Percentiles rank a stretch among this genome's conserved stretches.
These are phyloP conservation scores for Simmondsia chinensis DNA, from an alignment of 148 eudicot species.

Conservation along the genomic window DNA sequence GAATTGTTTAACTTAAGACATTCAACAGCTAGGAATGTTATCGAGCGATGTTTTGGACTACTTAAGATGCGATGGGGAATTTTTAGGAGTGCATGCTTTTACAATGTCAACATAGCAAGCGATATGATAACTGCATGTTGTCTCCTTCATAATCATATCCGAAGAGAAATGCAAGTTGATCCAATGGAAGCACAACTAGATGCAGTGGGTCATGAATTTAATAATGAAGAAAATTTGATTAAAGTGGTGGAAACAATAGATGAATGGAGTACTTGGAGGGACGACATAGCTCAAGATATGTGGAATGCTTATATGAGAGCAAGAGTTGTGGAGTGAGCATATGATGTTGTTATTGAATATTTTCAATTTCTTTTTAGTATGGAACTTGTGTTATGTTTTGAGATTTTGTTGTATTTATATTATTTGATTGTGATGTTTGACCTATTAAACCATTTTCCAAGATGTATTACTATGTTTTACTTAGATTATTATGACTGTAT, in stretches of 20 bases:
- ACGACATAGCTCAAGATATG: conserved; percentile 4
- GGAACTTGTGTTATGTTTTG: no score
- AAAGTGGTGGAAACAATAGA: neutral
- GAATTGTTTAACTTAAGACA: conserved; percentile 8
- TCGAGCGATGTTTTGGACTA: conserved; percentile 9
- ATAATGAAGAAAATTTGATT: neutral
- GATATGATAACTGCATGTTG: conserved; percentile 7
- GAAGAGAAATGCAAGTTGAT: conserved; percentile 8
- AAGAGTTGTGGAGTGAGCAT: neutral
- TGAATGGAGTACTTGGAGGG: conserved; percentile 5
- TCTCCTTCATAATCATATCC: conserved; percentile 6
- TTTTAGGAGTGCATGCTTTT: conserved; percentile 3
- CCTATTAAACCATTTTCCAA: no score
- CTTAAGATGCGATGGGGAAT: conserved; percentile 5
- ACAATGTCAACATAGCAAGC: neutral
- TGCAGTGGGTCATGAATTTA: conserved; percentile 4
- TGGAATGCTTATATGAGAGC: neutral
- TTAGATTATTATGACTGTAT: no score
- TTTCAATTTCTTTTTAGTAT: no score
- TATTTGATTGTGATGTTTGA: no score
- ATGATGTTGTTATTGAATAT: conserved; percentile 3
- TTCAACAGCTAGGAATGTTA: neutral
- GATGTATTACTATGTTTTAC: no score
- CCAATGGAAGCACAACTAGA: conserved; percentile 1
- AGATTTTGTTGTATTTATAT: no score